phyloP scores from a whole-genome alignment of 768 basidiomycete genomes.

The Tylopilus rubrobrunneus region DNA sequence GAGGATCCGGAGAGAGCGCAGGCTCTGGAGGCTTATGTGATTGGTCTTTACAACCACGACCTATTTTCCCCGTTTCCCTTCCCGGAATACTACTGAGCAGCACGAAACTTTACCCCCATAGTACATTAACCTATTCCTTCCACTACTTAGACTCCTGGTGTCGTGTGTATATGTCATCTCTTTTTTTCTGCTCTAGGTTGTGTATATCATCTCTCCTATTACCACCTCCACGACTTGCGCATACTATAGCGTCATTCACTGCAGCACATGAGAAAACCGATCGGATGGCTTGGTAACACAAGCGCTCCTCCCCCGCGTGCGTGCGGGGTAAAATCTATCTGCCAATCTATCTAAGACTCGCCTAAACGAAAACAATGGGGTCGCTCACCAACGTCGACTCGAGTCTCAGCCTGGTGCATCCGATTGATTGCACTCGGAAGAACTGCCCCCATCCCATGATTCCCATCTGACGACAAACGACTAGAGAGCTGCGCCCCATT shows the following conservation, averaged over 20 bases:
- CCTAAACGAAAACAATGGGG: not conserved
- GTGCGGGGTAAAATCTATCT: not conserved
- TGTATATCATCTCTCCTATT: not conserved
- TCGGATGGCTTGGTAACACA: not conserved
- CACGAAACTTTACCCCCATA: not conserved
- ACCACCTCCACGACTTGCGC: constrained; percentile 1
- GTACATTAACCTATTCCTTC: not conserved
- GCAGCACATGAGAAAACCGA: not conserved
- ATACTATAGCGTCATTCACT: not conserved
- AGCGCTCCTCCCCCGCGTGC: not conserved
- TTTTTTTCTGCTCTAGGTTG: not conserved
- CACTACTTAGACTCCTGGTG: not conserved
- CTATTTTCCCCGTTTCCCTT: constrained; percentile 20
- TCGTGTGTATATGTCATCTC: not conserved
- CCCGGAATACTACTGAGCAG: constrained; percentile 15
- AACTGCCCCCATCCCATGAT: not conserved
- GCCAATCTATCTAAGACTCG: not conserved
- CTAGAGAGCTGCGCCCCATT: not conserved
- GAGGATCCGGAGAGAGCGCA: constrained; percentile 25
- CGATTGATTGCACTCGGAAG: too few relatives aligned
- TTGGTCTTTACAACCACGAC: constrained; percentile 27
- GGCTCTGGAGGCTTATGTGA: constrained; percentile 29
- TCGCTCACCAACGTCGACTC: not conserved
- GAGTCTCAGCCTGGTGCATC: not conserved
- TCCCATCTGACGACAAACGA: not conserved